Base-by-base conservation (phyloP, 2,329 filamentous ascomycete species). In the Colletotrichum paranaense region DNA sequence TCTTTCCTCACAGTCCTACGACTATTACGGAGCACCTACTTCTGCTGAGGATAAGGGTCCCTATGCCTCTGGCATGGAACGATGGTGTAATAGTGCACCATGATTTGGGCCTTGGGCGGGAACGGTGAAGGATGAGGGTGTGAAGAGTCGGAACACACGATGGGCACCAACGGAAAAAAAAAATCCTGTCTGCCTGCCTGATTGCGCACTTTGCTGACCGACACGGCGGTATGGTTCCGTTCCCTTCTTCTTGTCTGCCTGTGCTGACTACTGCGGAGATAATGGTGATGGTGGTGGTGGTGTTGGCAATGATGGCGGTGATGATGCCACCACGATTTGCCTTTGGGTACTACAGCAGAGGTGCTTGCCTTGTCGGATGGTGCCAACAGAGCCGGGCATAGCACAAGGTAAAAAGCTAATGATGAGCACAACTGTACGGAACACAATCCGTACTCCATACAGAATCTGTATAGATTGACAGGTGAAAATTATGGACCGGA, bases 391-490 rank as follows among this genome's bases (percentile, higher is more conserved):
- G 46, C 30, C 30, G 4, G 28, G 46, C n/a, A 32, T 24, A 58
- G 32, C 52, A 64, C 58, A 42, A 16, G 64, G 22, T 14, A 62
- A 28, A 67, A 60, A 62, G 52, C 68, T 67, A 62, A 68, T 67
- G 49, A 68, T 62, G 57, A 53, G 49, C 35, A 68, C 52, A 68
- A 57, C 62, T 26, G 58, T 28, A 46, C 24, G 24, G 58, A 46
- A 46, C n/a, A 12, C 58, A 16, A 46, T 24, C 35, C 58, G 35
- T 35, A 35, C 32, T 24, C 35, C 58, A 35, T 5, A 12, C 32
- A 35, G 32, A 16, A 46, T 24, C 35, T 35, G 58, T 35, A 19
- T 49, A 42, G 19, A 26, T 24, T 24, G 62, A 49, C 16, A 64
- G 49, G 49, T 35, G 49, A 28, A 35, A 52, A 6, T 62, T 49